Conservation (phyloP, 2,329 filamentous ascomycete genomes). For the Aureobasidium sp. region DNA sequence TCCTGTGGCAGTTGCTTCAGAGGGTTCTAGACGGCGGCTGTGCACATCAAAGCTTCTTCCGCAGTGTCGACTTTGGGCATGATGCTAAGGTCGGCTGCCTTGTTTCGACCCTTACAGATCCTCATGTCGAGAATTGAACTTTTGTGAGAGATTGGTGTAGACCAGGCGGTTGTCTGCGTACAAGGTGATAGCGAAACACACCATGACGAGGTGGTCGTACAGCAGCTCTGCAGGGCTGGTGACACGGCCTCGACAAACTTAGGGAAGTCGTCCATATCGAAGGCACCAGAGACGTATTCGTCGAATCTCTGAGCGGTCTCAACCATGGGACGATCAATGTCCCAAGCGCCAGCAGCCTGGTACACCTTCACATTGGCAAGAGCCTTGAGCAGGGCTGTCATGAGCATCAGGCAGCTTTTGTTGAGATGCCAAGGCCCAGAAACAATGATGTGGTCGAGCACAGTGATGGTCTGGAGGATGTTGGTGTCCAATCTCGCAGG, state of each 20-base stretch:
- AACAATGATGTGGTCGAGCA: no score
- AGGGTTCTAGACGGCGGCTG: background rate
- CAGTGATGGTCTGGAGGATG: no score
- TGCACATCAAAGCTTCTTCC: background rate
- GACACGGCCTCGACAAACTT: background rate
- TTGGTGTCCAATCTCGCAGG: no score
- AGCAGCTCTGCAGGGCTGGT: background rate
- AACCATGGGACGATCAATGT: background rate
- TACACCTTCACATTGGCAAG: background rate
- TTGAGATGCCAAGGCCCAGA: no score
- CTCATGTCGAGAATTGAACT: constrained; percentile 44
- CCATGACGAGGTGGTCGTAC: background rate
- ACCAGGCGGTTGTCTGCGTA: constrained; percentile 41
- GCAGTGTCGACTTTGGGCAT: background rate
- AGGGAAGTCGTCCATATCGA: background rate
- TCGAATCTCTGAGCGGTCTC: background rate
- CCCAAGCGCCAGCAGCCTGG: background rate
- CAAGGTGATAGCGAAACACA: constrained; percentile 28
- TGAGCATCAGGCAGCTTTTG: no score
- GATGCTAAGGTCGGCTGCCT: background rate
- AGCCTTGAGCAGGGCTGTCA: background rate
- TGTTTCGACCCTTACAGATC: constrained; percentile 22
- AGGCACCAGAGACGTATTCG: background rate
- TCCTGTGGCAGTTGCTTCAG: background rate
- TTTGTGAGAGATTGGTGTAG: constrained; percentile 48